Evolutionary conservation across 805 yeast genomes (phyloP).

Genomic region (Starmerella gropengiesseri): DNA sequence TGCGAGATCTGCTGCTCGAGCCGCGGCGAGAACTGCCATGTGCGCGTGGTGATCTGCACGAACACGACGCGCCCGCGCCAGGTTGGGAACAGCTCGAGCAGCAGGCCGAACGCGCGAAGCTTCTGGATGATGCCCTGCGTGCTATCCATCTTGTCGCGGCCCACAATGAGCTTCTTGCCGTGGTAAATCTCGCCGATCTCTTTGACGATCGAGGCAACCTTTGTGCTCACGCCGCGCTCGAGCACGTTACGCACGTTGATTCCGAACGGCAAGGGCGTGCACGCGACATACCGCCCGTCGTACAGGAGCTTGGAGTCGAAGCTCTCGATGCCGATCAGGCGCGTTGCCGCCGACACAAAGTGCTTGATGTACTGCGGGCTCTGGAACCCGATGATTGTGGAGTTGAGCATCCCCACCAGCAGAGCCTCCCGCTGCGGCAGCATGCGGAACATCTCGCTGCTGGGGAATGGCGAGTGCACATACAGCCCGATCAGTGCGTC

Average conservation of each 20-base stretch:
- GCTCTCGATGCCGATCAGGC: slow-evolving; percentile 71
- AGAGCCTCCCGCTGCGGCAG: slow-evolving; percentile 71
- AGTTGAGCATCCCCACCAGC: slow-evolving; percentile 84
- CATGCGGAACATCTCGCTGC: slow-evolving; percentile 86
- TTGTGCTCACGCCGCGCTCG: slow-evolving; percentile 42
- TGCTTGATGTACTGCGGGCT: slow-evolving; percentile 79
- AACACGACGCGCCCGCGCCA: slow-evolving; percentile 80
- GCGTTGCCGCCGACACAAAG: slow-evolving; percentile 78
- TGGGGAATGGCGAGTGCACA: slow-evolving; percentile 88
- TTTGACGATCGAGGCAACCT: slow-evolving; percentile 41
- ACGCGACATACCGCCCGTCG: slow-evolving; percentile 65
- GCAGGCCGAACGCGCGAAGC: slow-evolving; percentile 78
- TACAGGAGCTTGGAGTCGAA: slow-evolving; percentile 41
- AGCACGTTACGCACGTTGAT: slow-evolving; percentile 66
- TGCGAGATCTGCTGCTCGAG: slow-evolving; percentile 77
- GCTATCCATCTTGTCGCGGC: slow-evolving; percentile 83
- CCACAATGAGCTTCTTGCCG: slow-evolving; percentile 63
- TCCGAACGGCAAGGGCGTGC: slow-evolving; percentile 78
- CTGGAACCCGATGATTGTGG: slow-evolving; percentile 79
- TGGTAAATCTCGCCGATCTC: slow-evolving; percentile 43
- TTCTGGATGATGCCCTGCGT: slow-evolving; percentile 93
- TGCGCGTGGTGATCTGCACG: slow-evolving; percentile 85
- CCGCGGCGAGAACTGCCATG: slow-evolving; percentile 46
- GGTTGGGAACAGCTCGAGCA: slow-evolving; percentile 82
- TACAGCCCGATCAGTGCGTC: slow-evolving; percentile 66